Evolutionary conservation across 2,329 filamentous ascomycete genomes (phyloP).

Genomic region (Colletotrichum cereale): DNA sequence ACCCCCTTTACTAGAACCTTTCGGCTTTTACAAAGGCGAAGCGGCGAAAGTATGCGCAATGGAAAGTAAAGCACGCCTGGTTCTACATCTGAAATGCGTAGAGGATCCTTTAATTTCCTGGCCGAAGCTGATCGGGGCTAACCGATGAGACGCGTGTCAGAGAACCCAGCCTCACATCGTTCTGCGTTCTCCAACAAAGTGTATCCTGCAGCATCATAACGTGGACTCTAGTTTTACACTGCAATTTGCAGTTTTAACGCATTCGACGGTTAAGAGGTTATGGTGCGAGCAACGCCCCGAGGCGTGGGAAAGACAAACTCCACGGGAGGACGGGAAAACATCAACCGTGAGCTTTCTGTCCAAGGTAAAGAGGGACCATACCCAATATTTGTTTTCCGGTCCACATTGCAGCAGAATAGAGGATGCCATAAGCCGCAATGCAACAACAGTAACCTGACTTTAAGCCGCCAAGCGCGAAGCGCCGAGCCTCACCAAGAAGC

Average conservation of each 20-base stretch:
- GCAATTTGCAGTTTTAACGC: too few species aligned
- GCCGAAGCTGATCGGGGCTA: neutral
- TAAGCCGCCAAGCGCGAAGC: slow-evolving; percentile 32
- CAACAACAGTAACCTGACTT: slow-evolving; percentile 12
- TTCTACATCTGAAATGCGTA: too few species aligned
- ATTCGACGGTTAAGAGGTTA: too few species aligned
- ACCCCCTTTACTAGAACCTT: neutral
- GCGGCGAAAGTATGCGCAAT: too few species aligned
- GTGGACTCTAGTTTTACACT: too few species aligned
- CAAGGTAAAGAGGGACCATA: neutral
- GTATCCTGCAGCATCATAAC: neutral
- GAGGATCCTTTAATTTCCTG: neutral
- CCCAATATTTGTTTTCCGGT: neutral
- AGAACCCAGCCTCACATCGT: neutral
- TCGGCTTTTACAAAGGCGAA: neutral
- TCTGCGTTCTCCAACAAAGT: too few species aligned
- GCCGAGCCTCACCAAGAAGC: slow-evolving; percentile 36
- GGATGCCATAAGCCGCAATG: neutral
- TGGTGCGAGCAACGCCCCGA: neutral
- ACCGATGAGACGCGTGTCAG: neutral
- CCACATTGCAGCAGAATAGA: neutral
- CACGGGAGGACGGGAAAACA: too few species aligned
- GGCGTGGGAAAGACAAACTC: neutral
- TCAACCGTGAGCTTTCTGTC: neutral
- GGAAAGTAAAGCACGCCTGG: neutral